Conservation (phyloP, 2,329 filamentous ascomycete species). For the Aspergillus alliaceus region DNA sequence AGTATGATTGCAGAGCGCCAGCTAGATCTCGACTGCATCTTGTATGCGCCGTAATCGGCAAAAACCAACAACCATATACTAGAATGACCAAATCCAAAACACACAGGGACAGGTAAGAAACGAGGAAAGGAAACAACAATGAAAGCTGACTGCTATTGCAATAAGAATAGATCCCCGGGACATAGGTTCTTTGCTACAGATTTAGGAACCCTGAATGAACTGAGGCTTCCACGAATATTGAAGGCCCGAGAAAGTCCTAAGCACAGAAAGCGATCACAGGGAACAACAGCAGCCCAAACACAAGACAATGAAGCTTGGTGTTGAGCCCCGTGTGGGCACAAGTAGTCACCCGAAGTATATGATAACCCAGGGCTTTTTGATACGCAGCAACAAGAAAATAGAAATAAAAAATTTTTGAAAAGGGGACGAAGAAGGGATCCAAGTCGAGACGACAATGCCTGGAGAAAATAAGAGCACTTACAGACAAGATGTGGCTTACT, state of each 20-base stretch:
- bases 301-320: neutral
- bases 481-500: conserved; percentile 14
- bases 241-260: neutral
- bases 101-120: neutral
- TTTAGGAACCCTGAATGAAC: neutral
- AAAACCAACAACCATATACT: neutral
- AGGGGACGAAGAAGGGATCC: neutral
- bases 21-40: conserved; percentile 21
- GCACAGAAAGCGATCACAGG: neutral
- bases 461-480: neutral
- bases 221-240: neutral
- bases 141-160: neutral
- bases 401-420: neutral
- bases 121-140: neutral
- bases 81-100: neutral
- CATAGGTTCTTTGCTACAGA: neutral
- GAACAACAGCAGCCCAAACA: neutral
- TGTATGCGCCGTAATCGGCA: neutral
- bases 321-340: neutral
- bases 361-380: neutral
- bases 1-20: conserved; percentile 33
- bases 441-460: neutral
- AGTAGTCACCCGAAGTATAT: neutral
- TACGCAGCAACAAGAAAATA: too few relatives aligned
- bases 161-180: neutral